Base-by-base conservation (phyloP, 2,329 filamentous ascomycete species). In the Cladosporium sp. region DNA sequence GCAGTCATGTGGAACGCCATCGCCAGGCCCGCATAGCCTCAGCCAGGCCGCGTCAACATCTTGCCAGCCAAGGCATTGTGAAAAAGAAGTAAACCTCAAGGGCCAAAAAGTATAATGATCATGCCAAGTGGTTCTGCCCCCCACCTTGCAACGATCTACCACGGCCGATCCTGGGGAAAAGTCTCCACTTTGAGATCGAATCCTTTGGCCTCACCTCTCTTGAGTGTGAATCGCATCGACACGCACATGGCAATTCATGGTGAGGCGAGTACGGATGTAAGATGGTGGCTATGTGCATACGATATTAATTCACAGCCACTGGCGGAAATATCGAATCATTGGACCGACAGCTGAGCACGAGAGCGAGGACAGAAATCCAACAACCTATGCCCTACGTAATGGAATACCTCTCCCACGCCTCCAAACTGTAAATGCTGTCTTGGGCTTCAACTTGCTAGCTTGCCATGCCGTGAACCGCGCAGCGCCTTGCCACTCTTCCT, bases 11-110 rank as follows among this genome's bases (percentile, higher is more conserved):
- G 5, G 5, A 5, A 27, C 45, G 37, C 45, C 37, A 20, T 36
- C 27, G 41, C 45, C 37, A 39, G 17, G 15, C 18, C 15, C 27
- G 30, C 24, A 22, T 18, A 48, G 29, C 17, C 45, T 48, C 45
- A 41, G 15, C 18, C 37, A 27, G 24, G 45, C 18, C 45, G 45
- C 45, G 45, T 48, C 37, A 48, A 41, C 37, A 41, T 9, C 18
- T 12, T 18, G 39, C 19, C 19, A 41, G 45, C 45, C 45, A 48
- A 48, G 45, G 39, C 38, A 24, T 24, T 41, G 24, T 30, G 34
- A 12, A 13, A 48, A 17, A 18, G n/a, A 48, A 48, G 37, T 48
- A 27, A 18, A 19, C 15, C 32, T 19, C 24, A 22, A 48, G 32
- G 32, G 32, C 32, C 4, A 7, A 15, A n/a, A 7, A 15, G 32